These are phyloP conservation scores for Noccaea bulbosa DNA, from an alignment of 345 rosid genomes.

Conservation along the genomic window DNA sequence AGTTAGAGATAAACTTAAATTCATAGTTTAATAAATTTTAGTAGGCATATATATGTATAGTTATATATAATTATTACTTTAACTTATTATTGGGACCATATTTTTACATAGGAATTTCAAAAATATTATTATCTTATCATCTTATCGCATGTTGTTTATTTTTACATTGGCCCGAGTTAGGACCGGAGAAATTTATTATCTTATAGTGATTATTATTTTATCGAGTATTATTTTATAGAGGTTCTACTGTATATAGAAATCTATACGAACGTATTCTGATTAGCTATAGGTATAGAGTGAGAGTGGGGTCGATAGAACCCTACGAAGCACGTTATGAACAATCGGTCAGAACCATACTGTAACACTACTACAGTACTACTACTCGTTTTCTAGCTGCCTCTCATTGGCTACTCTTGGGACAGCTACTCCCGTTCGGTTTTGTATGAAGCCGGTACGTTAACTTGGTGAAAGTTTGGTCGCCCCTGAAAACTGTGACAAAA, in stretches of 20 bases:
- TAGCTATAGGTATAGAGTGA: constrained; percentile 23
- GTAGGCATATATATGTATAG: too few species aligned
- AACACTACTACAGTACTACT: constrained; percentile 6
- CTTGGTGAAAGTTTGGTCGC: constrained; percentile 26
- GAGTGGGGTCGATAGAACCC: constrained; percentile 13
- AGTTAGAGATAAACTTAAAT: too few species aligned
- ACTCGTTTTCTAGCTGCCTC: neutral
- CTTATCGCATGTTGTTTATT: too few species aligned
- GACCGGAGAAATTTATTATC: too few species aligned
- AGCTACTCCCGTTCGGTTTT: constrained; percentile 21
- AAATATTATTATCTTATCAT: too few species aligned
- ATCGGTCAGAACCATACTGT: constrained; percentile 32
- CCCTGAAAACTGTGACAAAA: constrained; percentile 22
- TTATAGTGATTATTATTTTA: too few species aligned
- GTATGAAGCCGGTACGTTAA: neutral
- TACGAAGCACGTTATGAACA: constrained; percentile 26
- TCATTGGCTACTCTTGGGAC: constrained; percentile 25
- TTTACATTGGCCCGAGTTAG: too few species aligned
- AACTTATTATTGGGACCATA: too few species aligned
- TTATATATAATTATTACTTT: too few species aligned
- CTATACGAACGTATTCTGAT: neutral
- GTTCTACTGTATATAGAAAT: constrained; percentile 3
- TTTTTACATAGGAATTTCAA: too few species aligned
- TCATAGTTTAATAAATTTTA: too few species aligned
- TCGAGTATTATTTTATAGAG: too few species aligned